Conservation (phyloP, 2,329 filamentous ascomycete species). For the Thielaviopsis populi region DNA sequence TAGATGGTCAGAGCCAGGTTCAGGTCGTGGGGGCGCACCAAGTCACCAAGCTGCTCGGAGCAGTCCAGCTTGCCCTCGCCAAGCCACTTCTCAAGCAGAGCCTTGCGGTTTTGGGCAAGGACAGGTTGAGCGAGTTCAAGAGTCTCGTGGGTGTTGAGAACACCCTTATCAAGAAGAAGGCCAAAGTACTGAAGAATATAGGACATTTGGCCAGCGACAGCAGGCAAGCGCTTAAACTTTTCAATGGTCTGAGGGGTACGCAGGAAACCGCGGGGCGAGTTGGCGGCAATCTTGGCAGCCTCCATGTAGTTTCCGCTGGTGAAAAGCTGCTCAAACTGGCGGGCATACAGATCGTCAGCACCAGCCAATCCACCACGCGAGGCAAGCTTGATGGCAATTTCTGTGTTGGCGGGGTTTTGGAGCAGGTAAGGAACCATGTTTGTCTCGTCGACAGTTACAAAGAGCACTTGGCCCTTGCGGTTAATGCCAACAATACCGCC, state of each 20-base stretch:
- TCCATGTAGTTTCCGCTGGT: slow-evolving; percentile 65
- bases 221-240: slow-evolving; percentile 76
- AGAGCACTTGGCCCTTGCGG: slow-evolving; percentile 90
- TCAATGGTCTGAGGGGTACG: slow-evolving; percentile 92
- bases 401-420: slow-evolving; percentile 86
- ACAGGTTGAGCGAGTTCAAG: slow-evolving; percentile 88
- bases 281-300: slow-evolving; percentile 90
- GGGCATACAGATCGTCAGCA: slow-evolving; percentile 81
- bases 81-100: slow-evolving; percentile 95
- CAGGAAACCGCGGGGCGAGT: slow-evolving; percentile 89
- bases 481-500: slow-evolving; percentile 89
- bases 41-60: slow-evolving; percentile 91
- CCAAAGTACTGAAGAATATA: slow-evolving; percentile 96
- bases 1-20: slow-evolving; percentile 80
- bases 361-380: slow-evolving; percentile 87
- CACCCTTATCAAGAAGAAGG: slow-evolving; percentile 89
- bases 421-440: slow-evolving; percentile 89
- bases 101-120: slow-evolving; percentile 82
- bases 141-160: slow-evolving; percentile 83
- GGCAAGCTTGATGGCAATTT: slow-evolving; percentile 89
- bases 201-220: slow-evolving; percentile 73
- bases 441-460: slow-evolving; percentile 82
- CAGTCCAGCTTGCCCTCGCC: slow-evolving; percentile 90
- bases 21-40: slow-evolving; percentile 79
- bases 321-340: slow-evolving; percentile 84